Evolutionary conservation across 805 yeast species (phyloP), one percentile per base, ranked within the genome.

Genomic region (Metschnikowia rubicola): DNA sequence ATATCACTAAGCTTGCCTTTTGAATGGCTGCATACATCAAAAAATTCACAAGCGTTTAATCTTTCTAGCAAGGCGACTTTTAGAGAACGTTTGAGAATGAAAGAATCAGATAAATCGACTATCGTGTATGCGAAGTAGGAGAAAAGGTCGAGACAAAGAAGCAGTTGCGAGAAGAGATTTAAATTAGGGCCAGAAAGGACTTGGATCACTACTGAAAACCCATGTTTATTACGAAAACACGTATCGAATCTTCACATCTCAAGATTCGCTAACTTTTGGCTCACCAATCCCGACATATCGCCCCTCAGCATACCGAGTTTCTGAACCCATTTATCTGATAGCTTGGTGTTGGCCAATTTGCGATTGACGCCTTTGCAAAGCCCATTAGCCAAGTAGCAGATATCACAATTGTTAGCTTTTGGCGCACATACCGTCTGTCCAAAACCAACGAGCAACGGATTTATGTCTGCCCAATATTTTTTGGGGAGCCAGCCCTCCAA

Each of bases 391-490:
- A 84, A 65, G 3, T 77, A 59, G 56, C 97, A 89, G 7, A 84
- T 54, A 58, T 84, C 91, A 65, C 97, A 89, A 51, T 85, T 74
- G 40, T 74, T 66, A 4, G 83, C 82, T 45, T 84, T 74, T 0
- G 96, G 86, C 9, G 81, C 76, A 61, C 97, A 91, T 3, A 91
- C 77, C 0, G 84, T 83, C 63, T 91, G 98, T 10, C 98, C 98
- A 71, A 90, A 91, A 4, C 98, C 97, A 8, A 91, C 98, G 7
- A 92, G 65, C 9, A 86, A 64, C 1, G 96, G 96, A 62, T 91
- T 91, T 35, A 92, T 81, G 47, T 88, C 96, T 10, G 74, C 71
- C 98, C 98, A 91, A 39, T 79, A 73, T 31, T 80, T 80, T 39
- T 60, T 65, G 0, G 95, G 91, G 10, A 91, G 66, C 94, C 96